These are phyloP conservation scores for Rhizomucor pusillus DNA, from an alignment of 371 early-diverging fungal species.

Conservation along the genomic window DNA sequence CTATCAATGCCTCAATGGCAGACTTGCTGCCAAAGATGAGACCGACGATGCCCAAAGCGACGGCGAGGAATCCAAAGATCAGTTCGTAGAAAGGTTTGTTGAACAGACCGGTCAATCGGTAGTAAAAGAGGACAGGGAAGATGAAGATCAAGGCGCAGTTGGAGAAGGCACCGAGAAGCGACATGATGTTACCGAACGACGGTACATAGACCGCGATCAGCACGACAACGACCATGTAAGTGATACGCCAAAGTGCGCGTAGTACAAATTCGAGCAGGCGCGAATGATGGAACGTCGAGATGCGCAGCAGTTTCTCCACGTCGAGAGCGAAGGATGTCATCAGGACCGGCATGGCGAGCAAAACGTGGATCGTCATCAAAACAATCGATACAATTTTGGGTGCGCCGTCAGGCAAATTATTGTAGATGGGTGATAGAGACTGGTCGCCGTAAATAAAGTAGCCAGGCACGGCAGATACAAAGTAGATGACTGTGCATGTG, in stretches of 20 bases:
- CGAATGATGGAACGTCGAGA: slow-evolving; percentile 29
- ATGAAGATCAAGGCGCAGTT: slow-evolving; percentile 67
- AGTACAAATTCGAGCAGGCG: slow-evolving; percentile 33
- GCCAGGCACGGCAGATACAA: slow-evolving; percentile 72
- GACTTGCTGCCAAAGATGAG: slow-evolving; percentile 60
- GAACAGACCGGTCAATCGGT: slow-evolving; percentile 54
- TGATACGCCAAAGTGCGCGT: slow-evolving; percentile 44
- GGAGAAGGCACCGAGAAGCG: slow-evolving; percentile 66
- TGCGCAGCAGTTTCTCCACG: slow-evolving; percentile 54
- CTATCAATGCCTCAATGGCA: slow-evolving; percentile 49
- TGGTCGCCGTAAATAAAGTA: slow-evolving; percentile 78
- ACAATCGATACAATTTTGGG: slow-evolving; percentile 65
- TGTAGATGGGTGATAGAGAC: slow-evolving; percentile 72
- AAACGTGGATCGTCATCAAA: slow-evolving; percentile 79
- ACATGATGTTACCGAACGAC: slow-evolving; percentile 72
- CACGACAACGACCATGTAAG: slow-evolving; percentile 37
- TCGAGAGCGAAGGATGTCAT: slow-evolving; percentile 80
- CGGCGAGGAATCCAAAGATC: slow-evolving; percentile 45
- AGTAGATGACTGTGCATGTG: slow-evolving; percentile 72
- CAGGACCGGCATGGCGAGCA: slow-evolving; percentile 80
- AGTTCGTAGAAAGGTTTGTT: slow-evolving; percentile 35
- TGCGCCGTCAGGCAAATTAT: slow-evolving; percentile 62
- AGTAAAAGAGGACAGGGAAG: slow-evolving; percentile 68
- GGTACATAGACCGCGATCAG: slow-evolving; percentile 63
- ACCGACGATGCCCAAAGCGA: slow-evolving; percentile 60